These are phyloP conservation scores for Sporothrix pseudoabietina DNA, from an alignment of 2,329 filamentous ascomycete genomes.

Conservation along the genomic window DNA sequence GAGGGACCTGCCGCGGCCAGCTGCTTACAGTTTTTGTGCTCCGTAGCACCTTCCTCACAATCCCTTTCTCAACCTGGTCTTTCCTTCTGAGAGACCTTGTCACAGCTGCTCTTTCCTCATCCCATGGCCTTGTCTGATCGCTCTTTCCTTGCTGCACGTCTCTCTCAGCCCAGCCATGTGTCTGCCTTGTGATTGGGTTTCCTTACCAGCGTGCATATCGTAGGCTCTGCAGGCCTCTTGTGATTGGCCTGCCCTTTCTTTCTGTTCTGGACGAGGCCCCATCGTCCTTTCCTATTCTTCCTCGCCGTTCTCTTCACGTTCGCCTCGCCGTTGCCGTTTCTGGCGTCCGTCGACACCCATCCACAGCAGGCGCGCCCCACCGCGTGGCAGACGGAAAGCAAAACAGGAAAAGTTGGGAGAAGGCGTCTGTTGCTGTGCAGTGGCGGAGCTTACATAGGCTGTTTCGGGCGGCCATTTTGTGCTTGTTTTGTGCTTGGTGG, in stretches of 20 bases:
- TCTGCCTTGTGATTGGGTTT: conserved; percentile 11
- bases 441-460: conserved; percentile 26
- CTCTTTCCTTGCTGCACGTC: background rate
- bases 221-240: background rate
- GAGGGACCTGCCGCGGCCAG: background rate
- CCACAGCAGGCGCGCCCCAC: background rate
- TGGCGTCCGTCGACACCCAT: conserved; percentile 2
- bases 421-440: conserved; percentile 21
- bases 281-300: conserved; percentile 16
- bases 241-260: conserved; percentile 22
- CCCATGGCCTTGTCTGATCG: background rate
- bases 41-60: background rate
- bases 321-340: conserved; percentile 16
- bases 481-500: conserved; percentile 6
- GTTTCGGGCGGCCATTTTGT: background rate
- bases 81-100: background rate
- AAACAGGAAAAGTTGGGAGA: background rate
- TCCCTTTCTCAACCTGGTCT: background rate
- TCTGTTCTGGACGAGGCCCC: background rate
- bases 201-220: background rate
- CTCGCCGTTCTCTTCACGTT: conserved; percentile 18
- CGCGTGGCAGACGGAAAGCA: background rate
- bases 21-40: background rate
- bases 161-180: conserved; percentile 17
- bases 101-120: background rate